These are phyloP conservation scores for Leccinum variicolor DNA, from an alignment of 768 basidiomycete species.

Conservation along the genomic window DNA sequence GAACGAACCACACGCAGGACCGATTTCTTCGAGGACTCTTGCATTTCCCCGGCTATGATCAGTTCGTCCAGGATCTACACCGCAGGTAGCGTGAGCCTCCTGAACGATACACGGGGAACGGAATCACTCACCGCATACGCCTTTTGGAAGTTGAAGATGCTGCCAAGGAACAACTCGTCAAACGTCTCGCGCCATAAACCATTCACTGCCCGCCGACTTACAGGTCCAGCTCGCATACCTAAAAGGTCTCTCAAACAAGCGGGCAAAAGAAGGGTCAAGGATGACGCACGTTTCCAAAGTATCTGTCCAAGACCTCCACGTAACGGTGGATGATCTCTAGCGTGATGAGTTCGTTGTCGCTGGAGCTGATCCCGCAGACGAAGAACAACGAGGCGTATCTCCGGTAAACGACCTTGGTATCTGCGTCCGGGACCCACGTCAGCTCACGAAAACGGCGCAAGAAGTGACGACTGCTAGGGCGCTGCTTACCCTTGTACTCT, in stretches of 20 bases:
- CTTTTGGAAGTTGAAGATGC: conserved; percentile 97
- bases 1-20: conserved; percentile 55
- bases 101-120: not conserved
- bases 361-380: conserved; percentile 77
- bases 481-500: conserved; percentile 84
- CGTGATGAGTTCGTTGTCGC: conserved; percentile 89
- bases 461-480: not conserved
- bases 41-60: conserved; percentile 89
- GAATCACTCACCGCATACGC: conserved; percentile 69
- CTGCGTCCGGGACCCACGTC: conserved; percentile 32
- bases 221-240: conserved; percentile 94
- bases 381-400: conserved; percentile 97
- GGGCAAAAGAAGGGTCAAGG: not conserved
- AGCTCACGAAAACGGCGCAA: conserved; percentile 22
- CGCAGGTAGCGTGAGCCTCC: not conserved
- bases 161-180: conserved; percentile 28
- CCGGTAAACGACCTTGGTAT: conserved; percentile 88
- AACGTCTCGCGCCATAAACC: not conserved
- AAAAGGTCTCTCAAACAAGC: not conserved
- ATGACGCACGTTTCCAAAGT: conserved; percentile 44
- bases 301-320: conserved; percentile 79
- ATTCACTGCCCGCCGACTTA: conserved; percentile 36
- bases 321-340: conserved; percentile 94
- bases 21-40: conserved; percentile 82
- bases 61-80: conserved; percentile 84